Percentiles rank a stretch among this genome's conserved stretches.
These are phyloP conservation scores for Botryosphaeria dothidea DNA, from an alignment of 2,329 filamentous ascomycete species.

Conservation along the genomic window DNA sequence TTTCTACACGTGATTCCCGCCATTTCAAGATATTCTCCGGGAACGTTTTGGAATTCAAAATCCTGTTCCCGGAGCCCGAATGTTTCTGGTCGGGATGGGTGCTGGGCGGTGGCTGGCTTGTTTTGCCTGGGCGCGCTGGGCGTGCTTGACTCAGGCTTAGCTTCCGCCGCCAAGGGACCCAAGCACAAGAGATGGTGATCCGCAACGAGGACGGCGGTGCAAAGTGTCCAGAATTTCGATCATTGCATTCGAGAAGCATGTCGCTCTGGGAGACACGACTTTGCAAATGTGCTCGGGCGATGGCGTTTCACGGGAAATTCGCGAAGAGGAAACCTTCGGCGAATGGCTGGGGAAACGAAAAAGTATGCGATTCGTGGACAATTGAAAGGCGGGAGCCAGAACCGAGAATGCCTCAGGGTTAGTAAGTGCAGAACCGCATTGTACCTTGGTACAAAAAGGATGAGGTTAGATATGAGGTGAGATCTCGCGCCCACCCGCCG, in stretches of 20 bases:
- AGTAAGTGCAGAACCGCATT: neutral
- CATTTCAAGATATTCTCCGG: neutral
- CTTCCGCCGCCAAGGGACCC: conserved; percentile 2
- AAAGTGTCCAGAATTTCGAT: neutral
- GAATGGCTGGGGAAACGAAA: neutral
- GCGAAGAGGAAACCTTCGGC: neutral
- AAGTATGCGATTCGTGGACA: neutral
- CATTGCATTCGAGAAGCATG: neutral
- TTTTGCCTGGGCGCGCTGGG: conserved; percentile 3
- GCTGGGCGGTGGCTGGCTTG: neutral
- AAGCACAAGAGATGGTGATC: neutral
- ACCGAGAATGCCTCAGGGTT: neutral
- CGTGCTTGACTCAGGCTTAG: conserved; percentile 11
- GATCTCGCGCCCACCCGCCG: neutral
- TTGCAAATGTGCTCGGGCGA: neutral
- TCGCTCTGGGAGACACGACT: neutral
- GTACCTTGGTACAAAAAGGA: neutral
- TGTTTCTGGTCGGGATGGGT: neutral
- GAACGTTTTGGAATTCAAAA: neutral
- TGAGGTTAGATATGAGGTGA: conserved; percentile 8
- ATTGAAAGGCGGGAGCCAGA: neutral
- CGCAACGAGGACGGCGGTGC: conserved; percentile 1
- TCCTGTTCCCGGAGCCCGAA: neutral
- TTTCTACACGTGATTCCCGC: neutral
- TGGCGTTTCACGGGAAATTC: neutral